Base-by-base conservation (phyloP, 2,329 filamentous ascomycete genomes). In the Paraconiothyrium brasiliense region DNA sequence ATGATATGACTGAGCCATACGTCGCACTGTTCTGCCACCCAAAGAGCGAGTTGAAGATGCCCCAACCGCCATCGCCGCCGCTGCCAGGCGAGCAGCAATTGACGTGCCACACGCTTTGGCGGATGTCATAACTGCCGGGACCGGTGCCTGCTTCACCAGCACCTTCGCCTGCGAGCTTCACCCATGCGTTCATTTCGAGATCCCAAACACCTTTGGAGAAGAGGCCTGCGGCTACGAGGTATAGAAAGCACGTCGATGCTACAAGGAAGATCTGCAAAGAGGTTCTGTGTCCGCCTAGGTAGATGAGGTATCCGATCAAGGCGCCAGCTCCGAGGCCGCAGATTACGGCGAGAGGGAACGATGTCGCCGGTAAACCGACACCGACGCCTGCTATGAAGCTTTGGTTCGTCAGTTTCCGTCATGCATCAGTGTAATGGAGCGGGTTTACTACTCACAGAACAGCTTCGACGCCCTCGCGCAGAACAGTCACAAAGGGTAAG, bases 1-100 rank as follows among this genome's bases (percentile, higher is more conserved):
- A 97, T 1, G 91, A 89, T 65, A 97, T 88, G 66, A 97, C 90
- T 1, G 92, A 94, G 55, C 93, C 92, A 71, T 94, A 93, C 1
- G 93, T 96, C 5, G 92, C 93, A 13, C 91, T 92, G 81, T 97
- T 97, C 63, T 89, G 87, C 93, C 93, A 97, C 61, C 93, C 93
- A 11, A 97, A 84, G 57, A 97, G 84, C 61, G 92, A 89, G 71
- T 96, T 94, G 84, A 97, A 93, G 67, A 97, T 88, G 58, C 92
- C 92, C 93, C 92, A 97, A 48, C 91, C 92, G 41, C 90, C 89
- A 51, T 90, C 90, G 32, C 91, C 90, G 64, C 92, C 89, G 43
- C 89, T 79, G 56, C 88, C 81, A 0, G 92, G 90, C 70, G 87
- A 94, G 76, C 92, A 95, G 82, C 92, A 96, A 72, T 94, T 93